Percentiles rank a stretch among this genome's conserved stretches.
Conservation (phyloP, 805 yeast species). For the Isabelozyma pseudorhagii region DNA sequence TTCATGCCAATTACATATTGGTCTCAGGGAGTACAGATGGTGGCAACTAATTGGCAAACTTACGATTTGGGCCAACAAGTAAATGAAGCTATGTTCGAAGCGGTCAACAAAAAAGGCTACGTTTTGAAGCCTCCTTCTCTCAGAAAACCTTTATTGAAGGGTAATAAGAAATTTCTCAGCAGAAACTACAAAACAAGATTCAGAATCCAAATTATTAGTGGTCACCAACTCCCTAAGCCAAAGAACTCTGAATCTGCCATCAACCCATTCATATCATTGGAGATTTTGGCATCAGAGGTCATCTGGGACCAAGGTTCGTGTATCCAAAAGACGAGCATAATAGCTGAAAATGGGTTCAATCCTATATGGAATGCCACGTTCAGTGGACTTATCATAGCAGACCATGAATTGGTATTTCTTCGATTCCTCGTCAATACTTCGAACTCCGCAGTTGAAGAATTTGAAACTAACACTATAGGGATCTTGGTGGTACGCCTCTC, state of each 20-base stretch:
- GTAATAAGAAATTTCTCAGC: constrained; percentile 8
- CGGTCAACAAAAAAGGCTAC: constrained; percentile 65
- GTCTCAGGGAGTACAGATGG: constrained; percentile 89
- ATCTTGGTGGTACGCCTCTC: constrained; percentile 56
- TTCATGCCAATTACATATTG: constrained; percentile 79
- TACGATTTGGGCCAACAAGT: constrained; percentile 86
- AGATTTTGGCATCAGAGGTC: constrained; percentile 38
- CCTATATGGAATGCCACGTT: constrained; percentile 74
- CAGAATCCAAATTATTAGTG: constrained; percentile 57
- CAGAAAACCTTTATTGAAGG: constrained; percentile 29
- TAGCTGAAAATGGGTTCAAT: constrained; percentile 76
- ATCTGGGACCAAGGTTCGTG: constrained; percentile 18
- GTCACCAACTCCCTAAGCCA: constrained; percentile 79
- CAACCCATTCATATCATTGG: constrained; percentile 63
- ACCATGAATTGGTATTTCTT: constrained; percentile 52
- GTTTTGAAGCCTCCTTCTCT: constrained; percentile 66
- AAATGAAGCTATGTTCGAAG: constrained; percentile 76
- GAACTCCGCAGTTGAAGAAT: constrained; percentile 15
- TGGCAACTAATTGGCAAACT: constrained; percentile 96
- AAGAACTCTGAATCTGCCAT: constrained; percentile 45
- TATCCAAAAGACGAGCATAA: constrained; percentile 19
- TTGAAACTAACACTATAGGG: constrained; percentile 45
- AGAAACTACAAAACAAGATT: constrained; percentile 11
- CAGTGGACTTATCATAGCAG: constrained; percentile 36
- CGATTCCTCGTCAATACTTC: constrained; percentile 48